Conservation (phyloP, 2,329 filamentous ascomycete species). For the Aspergillus tamarii region DNA sequence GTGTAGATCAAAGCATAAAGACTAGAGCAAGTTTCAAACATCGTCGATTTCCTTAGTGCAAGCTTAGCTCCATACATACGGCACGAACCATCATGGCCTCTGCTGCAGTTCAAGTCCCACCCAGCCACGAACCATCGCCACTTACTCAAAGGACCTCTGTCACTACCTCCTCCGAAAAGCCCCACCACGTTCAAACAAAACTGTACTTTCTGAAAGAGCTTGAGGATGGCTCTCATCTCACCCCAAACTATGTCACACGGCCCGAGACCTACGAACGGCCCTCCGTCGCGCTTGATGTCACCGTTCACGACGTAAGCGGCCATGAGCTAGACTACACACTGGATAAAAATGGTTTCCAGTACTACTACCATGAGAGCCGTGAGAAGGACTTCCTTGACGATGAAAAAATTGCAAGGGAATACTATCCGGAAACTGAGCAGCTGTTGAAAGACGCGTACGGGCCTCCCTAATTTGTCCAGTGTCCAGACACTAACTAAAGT, state of each 20-base stretch:
- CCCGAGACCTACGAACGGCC: conserved; percentile 49
- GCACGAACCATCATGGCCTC: conserved; percentile 30
- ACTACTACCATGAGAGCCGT: conserved; percentile 44
- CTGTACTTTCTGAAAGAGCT: conserved; percentile 54
- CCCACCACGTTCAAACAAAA: conserved; percentile 44
- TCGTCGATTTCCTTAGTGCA: neutral
- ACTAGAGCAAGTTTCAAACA: neutral
- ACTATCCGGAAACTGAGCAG: conserved; percentile 53
- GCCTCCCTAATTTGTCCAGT: neutral
- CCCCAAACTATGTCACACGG: conserved; percentile 37
- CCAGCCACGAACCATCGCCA: conserved; percentile 13
- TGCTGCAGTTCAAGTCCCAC: conserved; percentile 31
- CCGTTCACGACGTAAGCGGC: conserved; percentile 47
- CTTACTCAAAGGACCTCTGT: conserved; percentile 16
- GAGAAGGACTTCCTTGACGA: conserved; percentile 48
- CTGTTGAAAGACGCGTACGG: conserved; percentile 47
- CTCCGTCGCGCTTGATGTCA: conserved; percentile 41
- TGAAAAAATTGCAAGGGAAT: conserved; percentile 43
- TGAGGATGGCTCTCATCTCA: conserved; percentile 48
- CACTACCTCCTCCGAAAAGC: conserved; percentile 24
- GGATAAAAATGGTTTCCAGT: conserved; percentile 51
- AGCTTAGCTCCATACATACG: neutral
- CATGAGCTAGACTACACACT: conserved; percentile 48
- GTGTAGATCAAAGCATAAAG: neutral
- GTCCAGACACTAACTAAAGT: neutral